Conservation (phyloP, 768 basidiomycete species). For the Guyanaporus albipodus region DNA sequence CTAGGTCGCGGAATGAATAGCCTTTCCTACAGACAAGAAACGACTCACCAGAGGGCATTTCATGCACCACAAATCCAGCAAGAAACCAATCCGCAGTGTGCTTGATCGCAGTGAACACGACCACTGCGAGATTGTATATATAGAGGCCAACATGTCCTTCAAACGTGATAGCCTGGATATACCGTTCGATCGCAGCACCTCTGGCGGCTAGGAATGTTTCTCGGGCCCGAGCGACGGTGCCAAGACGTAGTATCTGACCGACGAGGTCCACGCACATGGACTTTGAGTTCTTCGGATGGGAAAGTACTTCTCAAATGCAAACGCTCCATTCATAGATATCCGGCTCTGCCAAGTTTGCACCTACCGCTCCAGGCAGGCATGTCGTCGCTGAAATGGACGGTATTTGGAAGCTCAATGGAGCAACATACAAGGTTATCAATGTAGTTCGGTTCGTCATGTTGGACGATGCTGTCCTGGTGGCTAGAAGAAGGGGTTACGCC, state of each 20-base stretch:
- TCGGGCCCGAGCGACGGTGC: constrained; percentile 73
- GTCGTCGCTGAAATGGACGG: constrained; percentile 83
- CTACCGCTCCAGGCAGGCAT: constrained; percentile 87
- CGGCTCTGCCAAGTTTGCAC: constrained; percentile 93
- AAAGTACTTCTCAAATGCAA: constrained; percentile 93
- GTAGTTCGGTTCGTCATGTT: constrained; percentile 86
- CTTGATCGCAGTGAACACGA: constrained; percentile 92
- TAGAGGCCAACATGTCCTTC: constrained; percentile 87
- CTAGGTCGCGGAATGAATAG: constrained; percentile 37
- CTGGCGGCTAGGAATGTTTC: constrained; percentile 81
- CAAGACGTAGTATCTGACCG: constrained; percentile 67
- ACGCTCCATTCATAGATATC: constrained; percentile 85
- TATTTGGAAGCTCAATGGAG: constrained; percentile 82
- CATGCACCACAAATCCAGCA: constrained; percentile 92
- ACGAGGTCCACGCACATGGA: constrained; percentile 68
- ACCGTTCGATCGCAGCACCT: constrained; percentile 63
- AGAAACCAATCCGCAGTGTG: constrained; percentile 99
- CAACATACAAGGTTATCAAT: constrained; percentile 90
- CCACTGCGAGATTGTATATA: constrained; percentile 80
- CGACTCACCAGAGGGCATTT: constrained; percentile 82
- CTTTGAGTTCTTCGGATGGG: constrained; percentile 74
- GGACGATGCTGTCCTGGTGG: constrained; percentile 88
- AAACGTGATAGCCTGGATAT: constrained; percentile 84
- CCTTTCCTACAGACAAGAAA: neutral
- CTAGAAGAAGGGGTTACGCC: constrained; percentile 54